phyloP scores from a whole-genome alignment of 1,284 basidiomycete species.

The Grifola frondosa region DNA sequence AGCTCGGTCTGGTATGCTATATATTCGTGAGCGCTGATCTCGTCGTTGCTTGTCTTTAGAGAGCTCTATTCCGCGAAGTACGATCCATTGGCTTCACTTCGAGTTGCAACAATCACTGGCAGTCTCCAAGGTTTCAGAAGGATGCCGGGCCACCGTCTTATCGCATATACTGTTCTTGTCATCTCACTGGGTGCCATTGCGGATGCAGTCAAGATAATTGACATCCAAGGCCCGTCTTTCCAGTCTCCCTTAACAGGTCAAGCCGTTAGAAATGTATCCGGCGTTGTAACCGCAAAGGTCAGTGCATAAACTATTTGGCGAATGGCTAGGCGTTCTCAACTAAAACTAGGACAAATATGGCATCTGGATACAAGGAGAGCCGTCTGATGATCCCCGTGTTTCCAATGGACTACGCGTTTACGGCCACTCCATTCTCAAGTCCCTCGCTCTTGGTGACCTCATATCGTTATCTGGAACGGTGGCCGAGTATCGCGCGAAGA shows the following conservation, averaged over 20 bases:
- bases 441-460: constrained; percentile 49
- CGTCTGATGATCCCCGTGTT: constrained; percentile 43
- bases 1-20: too few relatives aligned
- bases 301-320: constrained; percentile 3
- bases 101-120: too few relatives aligned
- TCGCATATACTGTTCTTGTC: constrained; percentile 9
- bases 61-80: too few relatives aligned
- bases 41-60: too few relatives aligned
- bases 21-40: too few relatives aligned
- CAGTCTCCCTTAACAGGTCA: constrained; percentile 49
- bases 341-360: constrained; percentile 43
- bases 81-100: too few relatives aligned
- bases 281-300: constrained; percentile 57
- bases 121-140: too few relatives aligned
- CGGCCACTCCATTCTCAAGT: constrained; percentile 38
- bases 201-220: constrained; percentile 34
- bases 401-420: constrained; percentile 58
- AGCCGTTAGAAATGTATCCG: constrained; percentile 48
- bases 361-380: constrained; percentile 53
- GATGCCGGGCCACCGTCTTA: constrained; percentile 7
- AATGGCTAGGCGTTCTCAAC: not conserved
- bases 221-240: constrained; percentile 55
- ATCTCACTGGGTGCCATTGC: constrained; percentile 1
- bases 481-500: constrained; percentile 47
- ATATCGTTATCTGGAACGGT: constrained; percentile 50